These are phyloP conservation scores for Hypoxylon sp. DNA, from an alignment of 2,329 filamentous ascomycete species.

Conservation along the genomic window DNA sequence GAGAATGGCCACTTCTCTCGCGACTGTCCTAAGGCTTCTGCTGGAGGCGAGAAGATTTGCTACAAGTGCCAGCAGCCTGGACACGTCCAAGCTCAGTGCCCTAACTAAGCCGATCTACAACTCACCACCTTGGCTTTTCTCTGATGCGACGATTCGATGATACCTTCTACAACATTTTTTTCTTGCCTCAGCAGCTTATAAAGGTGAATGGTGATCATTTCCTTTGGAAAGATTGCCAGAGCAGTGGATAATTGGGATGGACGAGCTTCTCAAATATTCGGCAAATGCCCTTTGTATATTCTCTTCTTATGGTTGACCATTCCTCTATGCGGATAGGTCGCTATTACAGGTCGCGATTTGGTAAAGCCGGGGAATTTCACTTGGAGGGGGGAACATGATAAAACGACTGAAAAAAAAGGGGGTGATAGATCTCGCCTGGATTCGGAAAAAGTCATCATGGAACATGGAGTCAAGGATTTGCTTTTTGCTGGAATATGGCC, in stretches of 20 bases:
- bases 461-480: constrained; percentile 47
- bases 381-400: constrained; percentile 32
- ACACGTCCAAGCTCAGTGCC: constrained; percentile 95
- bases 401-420: constrained; percentile 33
- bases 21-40: constrained; percentile 94
- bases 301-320: constrained; percentile 41
- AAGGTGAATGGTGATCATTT: constrained; percentile 41
- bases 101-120: constrained; percentile 70
- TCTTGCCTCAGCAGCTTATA: constrained; percentile 31
- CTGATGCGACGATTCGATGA: constrained; percentile 28
- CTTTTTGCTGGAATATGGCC: constrained; percentile 45
- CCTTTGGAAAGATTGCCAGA: constrained; percentile 42
- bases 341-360: constrained; percentile 34
- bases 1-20: constrained; percentile 96
- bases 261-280: constrained; percentile 43
- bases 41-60: constrained; percentile 92
- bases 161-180: constrained; percentile 30
- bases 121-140: constrained; percentile 33
- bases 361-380: constrained; percentile 39
- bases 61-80: constrained; percentile 92
- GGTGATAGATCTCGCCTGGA: constrained; percentile 34
- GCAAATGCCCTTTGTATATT: constrained; percentile 48
- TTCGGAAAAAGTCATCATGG: constrained; percentile 43
- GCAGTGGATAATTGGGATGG: constrained; percentile 41
- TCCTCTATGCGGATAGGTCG: constrained; percentile 26